A percentile compares a stretch with the other conserved stretches of the same genome.
These are phyloP conservation scores for Populus hybrid DNA, from an alignment of 441 rosid species.

Conservation along the genomic window DNA sequence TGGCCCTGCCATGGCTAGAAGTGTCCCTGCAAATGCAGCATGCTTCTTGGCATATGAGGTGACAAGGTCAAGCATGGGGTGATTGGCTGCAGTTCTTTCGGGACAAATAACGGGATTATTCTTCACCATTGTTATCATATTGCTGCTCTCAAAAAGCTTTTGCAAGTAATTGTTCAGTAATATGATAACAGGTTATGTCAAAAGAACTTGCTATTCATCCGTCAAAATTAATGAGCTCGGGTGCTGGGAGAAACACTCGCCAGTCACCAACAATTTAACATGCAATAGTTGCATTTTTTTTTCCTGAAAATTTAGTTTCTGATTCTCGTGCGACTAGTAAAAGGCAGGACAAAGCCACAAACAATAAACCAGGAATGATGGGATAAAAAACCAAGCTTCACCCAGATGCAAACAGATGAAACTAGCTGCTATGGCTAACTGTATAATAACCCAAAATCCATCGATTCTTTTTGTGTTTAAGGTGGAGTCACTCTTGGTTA, in stretches of 20 bases:
- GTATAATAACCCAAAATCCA: neutral
- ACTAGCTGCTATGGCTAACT: too few relatives aligned
- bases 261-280: neutral
- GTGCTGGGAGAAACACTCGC: slow-evolving; percentile 13
- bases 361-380: neutral
- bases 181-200: neutral
- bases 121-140: slow-evolving; percentile 5
- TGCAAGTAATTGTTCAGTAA: slow-evolving; percentile 10
- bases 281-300: neutral
- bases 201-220: neutral
- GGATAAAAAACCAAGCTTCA: too few relatives aligned
- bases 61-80: slow-evolving; percentile 76
- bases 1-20: slow-evolving; percentile 95
- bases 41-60: slow-evolving; percentile 90
- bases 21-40: slow-evolving; percentile 95
- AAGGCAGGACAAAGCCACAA: neutral
- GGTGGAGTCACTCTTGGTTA: neutral
- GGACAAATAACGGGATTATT: neutral
- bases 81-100: slow-evolving; percentile 13
- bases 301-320: neutral
- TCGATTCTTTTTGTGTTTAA: neutral
- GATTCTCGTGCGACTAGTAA: neutral
- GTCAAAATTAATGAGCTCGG: slow-evolving; percentile 3
- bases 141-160: neutral
- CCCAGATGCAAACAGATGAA: neutral